These are phyloP conservation scores for Wolfiporia cocos DNA, from an alignment of 1,284 basidiomycete species.

Conservation along the genomic window DNA sequence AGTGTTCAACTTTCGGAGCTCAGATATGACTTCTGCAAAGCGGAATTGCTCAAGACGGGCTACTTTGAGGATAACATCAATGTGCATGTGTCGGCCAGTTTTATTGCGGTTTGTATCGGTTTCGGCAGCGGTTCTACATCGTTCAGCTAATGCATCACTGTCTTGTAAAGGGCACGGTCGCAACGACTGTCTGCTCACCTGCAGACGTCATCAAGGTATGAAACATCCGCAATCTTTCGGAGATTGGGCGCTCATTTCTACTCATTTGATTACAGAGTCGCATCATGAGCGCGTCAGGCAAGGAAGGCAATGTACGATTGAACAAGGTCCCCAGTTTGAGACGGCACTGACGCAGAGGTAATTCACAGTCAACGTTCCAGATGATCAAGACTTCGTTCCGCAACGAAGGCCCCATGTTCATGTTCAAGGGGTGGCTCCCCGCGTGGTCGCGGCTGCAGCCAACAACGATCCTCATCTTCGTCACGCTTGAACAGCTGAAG, in stretches of 20 bases:
- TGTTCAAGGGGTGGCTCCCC: conserved; percentile 90
- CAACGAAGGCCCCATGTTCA: conserved; percentile 82
- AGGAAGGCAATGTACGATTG: conserved; percentile 59
- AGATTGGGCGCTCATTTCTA: neutral
- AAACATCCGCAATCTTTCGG: neutral
- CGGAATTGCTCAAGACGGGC: conserved; percentile 60
- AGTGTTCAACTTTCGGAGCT: no score
- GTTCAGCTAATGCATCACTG: no score
- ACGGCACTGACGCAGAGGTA: no score
- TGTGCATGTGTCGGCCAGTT: conserved; percentile 81
- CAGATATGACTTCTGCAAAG: conserved; percentile 90
- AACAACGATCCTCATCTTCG: conserved; percentile 80
- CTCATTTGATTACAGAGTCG: conserved; percentile 43
- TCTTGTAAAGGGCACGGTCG: conserved; percentile 69
- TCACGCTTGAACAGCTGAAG: conserved; percentile 77
- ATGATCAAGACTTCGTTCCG: conserved; percentile 71
- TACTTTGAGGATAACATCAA: conserved; percentile 78
- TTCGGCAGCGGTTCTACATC: neutral
- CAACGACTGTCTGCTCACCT: conserved; percentile 91
- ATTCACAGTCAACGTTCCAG: conserved; percentile 52
- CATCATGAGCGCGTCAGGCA: conserved; percentile 87
- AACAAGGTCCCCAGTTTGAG: no score
- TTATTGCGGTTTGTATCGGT: conserved; percentile 61
- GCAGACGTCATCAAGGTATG: conserved; percentile 84
- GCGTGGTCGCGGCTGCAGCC: conserved; percentile 84